A percentile compares a stretch with the other conserved stretches of the same genome.
Evolutionary conservation across 1,284 basidiomycete species (phyloP).

Genomic region (Sanghuangporus baumii): DNA sequence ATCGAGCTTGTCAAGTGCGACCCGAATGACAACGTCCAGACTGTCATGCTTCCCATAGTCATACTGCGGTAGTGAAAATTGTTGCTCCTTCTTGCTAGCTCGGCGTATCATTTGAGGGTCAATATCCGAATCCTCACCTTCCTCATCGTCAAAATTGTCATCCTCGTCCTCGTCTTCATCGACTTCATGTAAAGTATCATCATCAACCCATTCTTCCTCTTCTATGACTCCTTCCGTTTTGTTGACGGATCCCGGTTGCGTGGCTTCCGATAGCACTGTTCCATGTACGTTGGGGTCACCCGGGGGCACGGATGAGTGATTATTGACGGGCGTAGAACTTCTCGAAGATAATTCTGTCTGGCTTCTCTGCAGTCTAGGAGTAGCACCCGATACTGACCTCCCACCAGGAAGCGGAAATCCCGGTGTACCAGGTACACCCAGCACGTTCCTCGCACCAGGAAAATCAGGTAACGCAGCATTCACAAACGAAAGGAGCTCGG

Average conservation of each 20-base stretch:
- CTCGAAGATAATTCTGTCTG: not conserved
- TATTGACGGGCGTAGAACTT: not conserved
- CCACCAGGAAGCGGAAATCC: not conserved
- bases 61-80: not conserved
- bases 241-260: not conserved
- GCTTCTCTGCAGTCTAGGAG: not conserved
- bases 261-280: not conserved
- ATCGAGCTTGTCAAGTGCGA: not conserved
- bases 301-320: not conserved
- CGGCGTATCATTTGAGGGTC: not conserved
- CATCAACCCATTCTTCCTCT: constrained; percentile 3
- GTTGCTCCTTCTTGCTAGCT: not conserved
- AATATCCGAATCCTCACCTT: constrained; percentile 9
- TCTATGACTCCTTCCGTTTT: not conserved
- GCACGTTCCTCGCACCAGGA: not conserved
- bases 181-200: not conserved
- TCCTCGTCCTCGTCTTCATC: not conserved
- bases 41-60: not conserved
- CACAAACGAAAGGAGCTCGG: constrained; percentile 1
- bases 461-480: not conserved
- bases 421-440: constrained; percentile 8
- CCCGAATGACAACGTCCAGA: not conserved
- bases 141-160: not conserved
- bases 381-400: not conserved
- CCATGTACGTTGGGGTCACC: not conserved